A percentile compares a stretch with the other conserved stretches of the same genome.
Conservation (phyloP, 257 asterid genomes). For the Solanum pinnatisectum region DNA sequence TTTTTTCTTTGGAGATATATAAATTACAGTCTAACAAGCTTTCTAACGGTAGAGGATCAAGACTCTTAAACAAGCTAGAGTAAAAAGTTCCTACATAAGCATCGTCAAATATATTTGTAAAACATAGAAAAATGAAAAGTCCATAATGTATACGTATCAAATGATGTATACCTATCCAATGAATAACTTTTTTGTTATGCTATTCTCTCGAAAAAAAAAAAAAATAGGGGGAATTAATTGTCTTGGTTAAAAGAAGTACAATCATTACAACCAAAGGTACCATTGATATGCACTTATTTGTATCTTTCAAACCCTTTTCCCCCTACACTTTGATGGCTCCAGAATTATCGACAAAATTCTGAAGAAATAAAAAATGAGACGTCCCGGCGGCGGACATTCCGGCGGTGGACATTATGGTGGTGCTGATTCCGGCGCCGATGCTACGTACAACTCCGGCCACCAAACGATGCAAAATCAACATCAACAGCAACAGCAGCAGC, state of each 20-base stretch:
- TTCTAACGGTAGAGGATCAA: too few relatives aligned
- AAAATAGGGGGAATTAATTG: neutral
- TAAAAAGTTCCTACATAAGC: too few relatives aligned
- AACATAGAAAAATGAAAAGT: too few relatives aligned
- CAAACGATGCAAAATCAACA: slow-evolving; percentile 6
- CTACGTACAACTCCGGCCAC: neutral
- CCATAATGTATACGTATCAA: too few relatives aligned
- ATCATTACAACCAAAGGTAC: neutral
- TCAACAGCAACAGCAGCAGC: slow-evolving; percentile 21
- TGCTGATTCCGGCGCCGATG: neutral
- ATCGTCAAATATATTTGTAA: too few relatives aligned
- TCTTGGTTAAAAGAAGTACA: neutral
- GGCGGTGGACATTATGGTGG: neutral
- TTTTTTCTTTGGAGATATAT: too few relatives aligned
- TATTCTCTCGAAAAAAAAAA: neutral
- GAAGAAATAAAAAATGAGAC: neutral
- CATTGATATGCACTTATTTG: neutral
- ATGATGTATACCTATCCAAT: too few relatives aligned
- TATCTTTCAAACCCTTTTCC: neutral
- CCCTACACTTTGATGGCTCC: neutral
- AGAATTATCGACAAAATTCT: neutral
- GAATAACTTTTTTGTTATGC: neutral
- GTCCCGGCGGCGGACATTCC: neutral
- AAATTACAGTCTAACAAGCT: too few relatives aligned
- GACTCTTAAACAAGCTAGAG: too few relatives aligned